Evolutionary conservation across 768 basidiomycete species (phyloP).

Genomic region (Pholiota molesta): DNA sequence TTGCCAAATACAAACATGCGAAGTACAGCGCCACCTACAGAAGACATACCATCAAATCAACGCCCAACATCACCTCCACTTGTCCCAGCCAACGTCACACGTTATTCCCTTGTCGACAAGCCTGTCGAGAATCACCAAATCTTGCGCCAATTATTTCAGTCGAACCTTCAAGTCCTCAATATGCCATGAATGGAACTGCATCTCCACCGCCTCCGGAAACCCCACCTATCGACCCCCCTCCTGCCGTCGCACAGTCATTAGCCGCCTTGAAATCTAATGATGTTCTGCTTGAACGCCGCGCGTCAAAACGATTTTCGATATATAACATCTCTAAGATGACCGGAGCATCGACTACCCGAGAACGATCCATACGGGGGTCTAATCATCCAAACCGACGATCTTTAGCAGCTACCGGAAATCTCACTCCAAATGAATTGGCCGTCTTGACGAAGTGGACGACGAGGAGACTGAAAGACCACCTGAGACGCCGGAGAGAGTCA

Average conservation of each 20-base stretch:
- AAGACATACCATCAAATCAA: slow-evolving; percentile 22
- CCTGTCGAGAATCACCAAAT: slow-evolving; percentile 49
- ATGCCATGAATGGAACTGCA: slow-evolving; percentile 29
- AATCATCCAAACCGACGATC: slow-evolving; percentile 65
- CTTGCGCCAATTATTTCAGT: slow-evolving; percentile 53
- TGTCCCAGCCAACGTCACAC: slow-evolving; percentile 72
- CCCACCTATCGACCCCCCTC: slow-evolving; percentile 38
- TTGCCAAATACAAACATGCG: slow-evolving; percentile 9
- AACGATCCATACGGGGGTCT: slow-evolving; percentile 45
- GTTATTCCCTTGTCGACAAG: slow-evolving; percentile 79
- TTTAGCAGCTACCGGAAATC: slow-evolving; percentile 59
- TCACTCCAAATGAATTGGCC: slow-evolving; percentile 73
- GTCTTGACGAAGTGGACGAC: slow-evolving; percentile 76
- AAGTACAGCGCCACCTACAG: slow-evolving; percentile 10
- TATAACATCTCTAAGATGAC: slow-evolving; percentile 97
- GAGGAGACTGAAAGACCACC: slow-evolving; percentile 39
- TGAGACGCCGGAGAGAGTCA: slow-evolving; percentile 24
- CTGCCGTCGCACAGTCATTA: slow-evolving; percentile 78
- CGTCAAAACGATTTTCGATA: slow-evolving; percentile 93
- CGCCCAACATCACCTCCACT: slow-evolving; percentile 32
- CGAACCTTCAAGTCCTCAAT: slow-evolving; percentile 50
- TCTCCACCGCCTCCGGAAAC: slow-evolving; percentile 37
- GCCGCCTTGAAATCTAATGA: slow-evolving; percentile 89
- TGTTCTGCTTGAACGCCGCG: slow-evolving; percentile 78
- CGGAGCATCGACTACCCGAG: slow-evolving; percentile 49